A percentile compares a stretch with the other conserved stretches of the same genome.
These are phyloP conservation scores for Trifolium pratense DNA, from an alignment of 306 rosid genomes.

Conservation along the genomic window DNA sequence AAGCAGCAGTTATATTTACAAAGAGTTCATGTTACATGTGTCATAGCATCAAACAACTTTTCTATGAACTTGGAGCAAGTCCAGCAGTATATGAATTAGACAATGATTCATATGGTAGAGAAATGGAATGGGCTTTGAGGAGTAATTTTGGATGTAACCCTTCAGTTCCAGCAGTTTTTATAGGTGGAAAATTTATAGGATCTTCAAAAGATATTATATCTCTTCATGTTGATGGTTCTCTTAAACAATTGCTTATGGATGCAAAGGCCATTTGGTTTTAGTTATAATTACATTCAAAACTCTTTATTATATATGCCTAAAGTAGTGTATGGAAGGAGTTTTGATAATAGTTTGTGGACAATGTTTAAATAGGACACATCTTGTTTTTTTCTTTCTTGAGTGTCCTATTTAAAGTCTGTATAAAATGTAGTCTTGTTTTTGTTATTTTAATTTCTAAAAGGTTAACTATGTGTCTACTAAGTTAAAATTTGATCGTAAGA, in stretches of 20 bases:
- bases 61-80: constrained; percentile 95
- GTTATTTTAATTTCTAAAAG: constrained; percentile 33
- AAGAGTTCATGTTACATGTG: constrained; percentile 97
- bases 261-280: constrained; percentile 94
- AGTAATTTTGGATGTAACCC: constrained; percentile 79
- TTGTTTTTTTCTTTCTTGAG: constrained; percentile 52
- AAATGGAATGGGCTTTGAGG: constrained; percentile 82
- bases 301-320: constrained; percentile 8
- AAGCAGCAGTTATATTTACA: constrained; percentile 92
- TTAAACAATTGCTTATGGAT: constrained; percentile 90
- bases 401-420: constrained; percentile 40
- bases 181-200: constrained; percentile 88
- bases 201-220: constrained; percentile 91
- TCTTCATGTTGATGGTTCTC: constrained; percentile 90
- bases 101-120: constrained; percentile 72
- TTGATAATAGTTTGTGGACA: not conserved
- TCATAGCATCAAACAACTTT: constrained; percentile 86
- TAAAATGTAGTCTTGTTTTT: not conserved
- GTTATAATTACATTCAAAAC: constrained; percentile 37
- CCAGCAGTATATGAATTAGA: constrained; percentile 95
- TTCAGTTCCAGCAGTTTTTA: constrained; percentile 92
- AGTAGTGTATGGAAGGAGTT: constrained; percentile 31
- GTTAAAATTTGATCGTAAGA: constrained; percentile 14
- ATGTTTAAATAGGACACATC: constrained; percentile 23
- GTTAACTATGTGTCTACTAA: not conserved